A percentile compares a stretch with the other conserved stretches of the same genome.
Conservation (phyloP, 768 basidiomycete species). For the Phlebiopsis flavidoalba region DNA sequence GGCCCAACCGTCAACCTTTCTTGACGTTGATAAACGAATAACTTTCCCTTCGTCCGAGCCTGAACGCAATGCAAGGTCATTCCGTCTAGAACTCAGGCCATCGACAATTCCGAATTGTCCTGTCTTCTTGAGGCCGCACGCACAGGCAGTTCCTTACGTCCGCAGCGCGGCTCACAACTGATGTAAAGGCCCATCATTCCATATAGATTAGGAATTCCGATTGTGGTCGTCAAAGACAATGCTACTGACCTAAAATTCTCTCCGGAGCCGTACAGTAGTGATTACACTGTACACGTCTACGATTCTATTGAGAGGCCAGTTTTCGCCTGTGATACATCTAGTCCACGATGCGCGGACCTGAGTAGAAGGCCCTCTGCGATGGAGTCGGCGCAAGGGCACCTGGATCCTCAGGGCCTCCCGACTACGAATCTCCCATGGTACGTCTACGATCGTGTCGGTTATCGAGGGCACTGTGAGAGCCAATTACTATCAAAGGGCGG, state of each 20-base stretch:
- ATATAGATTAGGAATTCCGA: slow-evolving; percentile 2
- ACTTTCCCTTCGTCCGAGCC: neutral
- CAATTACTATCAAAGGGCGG: neutral
- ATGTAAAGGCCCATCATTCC: neutral
- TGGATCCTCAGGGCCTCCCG: too few species aligned
- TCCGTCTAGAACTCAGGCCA: neutral
- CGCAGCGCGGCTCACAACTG: neutral
- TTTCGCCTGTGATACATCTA: neutral
- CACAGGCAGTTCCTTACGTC: neutral
- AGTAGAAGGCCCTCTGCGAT: neutral
- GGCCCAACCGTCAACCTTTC: neutral
- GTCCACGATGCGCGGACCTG: neutral
- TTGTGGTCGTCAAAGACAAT: neutral
- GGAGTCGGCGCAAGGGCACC: neutral
- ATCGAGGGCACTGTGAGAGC: neutral
- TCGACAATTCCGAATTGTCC: slow-evolving; percentile 3
- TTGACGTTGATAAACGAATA: slow-evolving; percentile 9
- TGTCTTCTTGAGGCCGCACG: neutral
- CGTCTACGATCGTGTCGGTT: too few species aligned
- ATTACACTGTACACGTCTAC: neutral
- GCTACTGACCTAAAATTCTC: neutral
- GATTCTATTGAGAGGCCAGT: neutral
- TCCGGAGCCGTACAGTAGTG: neutral
- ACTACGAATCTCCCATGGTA: too few species aligned
- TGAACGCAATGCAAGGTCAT: neutral